Base-by-base conservation (phyloP, 2,329 filamentous ascomycete genomes). In the Talaromyces sp. region DNA sequence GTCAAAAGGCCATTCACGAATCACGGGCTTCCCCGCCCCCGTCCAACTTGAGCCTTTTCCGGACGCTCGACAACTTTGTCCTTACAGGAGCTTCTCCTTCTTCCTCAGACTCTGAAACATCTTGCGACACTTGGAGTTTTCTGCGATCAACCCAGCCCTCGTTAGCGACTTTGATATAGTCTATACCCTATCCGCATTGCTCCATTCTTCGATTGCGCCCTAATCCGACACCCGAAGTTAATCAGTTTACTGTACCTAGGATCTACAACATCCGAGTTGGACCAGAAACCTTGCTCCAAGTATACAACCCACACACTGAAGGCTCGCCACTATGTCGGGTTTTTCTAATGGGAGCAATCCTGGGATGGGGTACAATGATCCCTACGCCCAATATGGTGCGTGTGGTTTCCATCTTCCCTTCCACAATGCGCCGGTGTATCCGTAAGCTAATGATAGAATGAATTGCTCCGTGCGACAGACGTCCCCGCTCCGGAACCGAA, bases 351-450 rank as follows among this genome's bases (percentile, higher is more conserved):
- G 50, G 39, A n/a, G 43, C 11, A 19, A 45, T 27, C 27, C 41
- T n/a, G 50, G 37, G 27, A 57, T 57, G 19, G 39, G 39, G 6
- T 63, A 63, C 39, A 57, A 63, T 57, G 61, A 39, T 35, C 50
- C 54, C 27, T 57, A 43, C 27, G 50, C 52, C 31, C 61, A 56
- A 63, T 56, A 48, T 33, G 50, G 61, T 63, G 50, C 31, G 61
- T 63, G 50, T 14, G 48, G n/a, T 14, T 22, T 54, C 16, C 35
- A 56, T 37, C 1, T 24, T 19, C 16, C 0, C 59, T 48, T 50
- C 3, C 39, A 47, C 14, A 9, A 33, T 62, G 27, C 35, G 27
- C 60, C 14, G 48, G 22, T n/a, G 19, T 16, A 27, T 35, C 24
- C 24, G 39, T 54, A 37, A 24, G 22, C 31, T 62, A 54, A 62